These are phyloP conservation scores for Emmonsia crescens DNA, from an alignment of 2,329 filamentous ascomycete species.

Conservation along the genomic window DNA sequence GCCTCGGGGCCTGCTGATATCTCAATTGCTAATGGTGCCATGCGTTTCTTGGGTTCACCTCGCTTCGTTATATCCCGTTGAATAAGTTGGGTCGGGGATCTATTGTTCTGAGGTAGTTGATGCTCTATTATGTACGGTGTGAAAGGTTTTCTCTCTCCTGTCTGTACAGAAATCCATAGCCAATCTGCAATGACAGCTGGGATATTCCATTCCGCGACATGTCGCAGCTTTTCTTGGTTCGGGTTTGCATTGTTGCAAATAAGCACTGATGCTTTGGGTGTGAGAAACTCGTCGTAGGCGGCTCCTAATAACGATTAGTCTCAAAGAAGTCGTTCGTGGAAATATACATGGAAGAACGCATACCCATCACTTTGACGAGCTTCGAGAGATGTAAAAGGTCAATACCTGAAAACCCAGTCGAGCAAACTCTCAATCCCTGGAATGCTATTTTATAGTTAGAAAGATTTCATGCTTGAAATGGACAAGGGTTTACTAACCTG, in stretches of 20 bases:
- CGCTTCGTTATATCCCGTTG: background rate
- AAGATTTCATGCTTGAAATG: background rate
- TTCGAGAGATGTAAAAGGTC: conserved; percentile 78
- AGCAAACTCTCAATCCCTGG: conserved; percentile 59
- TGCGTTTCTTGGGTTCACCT: background rate
- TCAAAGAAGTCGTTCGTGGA: background rate
- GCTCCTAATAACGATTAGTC: conserved; percentile 44
- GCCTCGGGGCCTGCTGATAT: background rate
- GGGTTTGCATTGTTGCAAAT: conserved; percentile 51
- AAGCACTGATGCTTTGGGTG: conserved; percentile 60
- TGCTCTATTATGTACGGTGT: conserved; percentile 34
- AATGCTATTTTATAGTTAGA: conserved; percentile 42
- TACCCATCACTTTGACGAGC: conserved; percentile 59
- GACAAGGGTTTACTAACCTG: conserved; percentile 28
- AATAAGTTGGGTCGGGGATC: conserved; percentile 3
- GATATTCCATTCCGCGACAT: conserved; percentile 63
- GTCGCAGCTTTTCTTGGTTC: conserved; percentile 61
- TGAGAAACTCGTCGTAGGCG: conserved; percentile 67
- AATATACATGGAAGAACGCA: background rate
- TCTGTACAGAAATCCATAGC: conserved; percentile 69
- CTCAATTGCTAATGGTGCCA: background rate
- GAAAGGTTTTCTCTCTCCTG: conserved; percentile 38
- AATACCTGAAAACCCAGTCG: conserved; percentile 71
- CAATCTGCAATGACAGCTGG: conserved; percentile 73
- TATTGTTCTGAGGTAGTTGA: conserved; percentile 16